Evolutionary conservation across 108 stramenopile species (phyloP), one percentile per base, ranked within the genome.

Genomic region (Parmales sp.): DNA sequence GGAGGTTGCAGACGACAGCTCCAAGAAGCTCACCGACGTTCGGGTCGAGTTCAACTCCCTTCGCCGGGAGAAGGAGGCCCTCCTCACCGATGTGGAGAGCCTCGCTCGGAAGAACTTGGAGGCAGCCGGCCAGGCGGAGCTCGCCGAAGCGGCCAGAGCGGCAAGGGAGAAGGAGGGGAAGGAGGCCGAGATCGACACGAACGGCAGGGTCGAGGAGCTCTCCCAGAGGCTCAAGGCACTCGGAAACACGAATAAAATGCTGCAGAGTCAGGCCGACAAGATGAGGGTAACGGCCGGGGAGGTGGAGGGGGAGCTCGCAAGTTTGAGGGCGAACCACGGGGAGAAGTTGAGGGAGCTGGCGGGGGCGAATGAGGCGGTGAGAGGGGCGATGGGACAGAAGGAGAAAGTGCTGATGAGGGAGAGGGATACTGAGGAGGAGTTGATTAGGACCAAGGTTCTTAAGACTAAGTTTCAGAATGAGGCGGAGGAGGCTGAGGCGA

Each of bases 391-490:
- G 54, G 54, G 31, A 28, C 11, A 13, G 54, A 19, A 34, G n/a
- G 31, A 60, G 31, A 34, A 60, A 34, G 13, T 28, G n/a, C 54
- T 60, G 4, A 34, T 13, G 16, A 60, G 54, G 26, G 54, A 60
- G 54, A 60, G 36, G 54, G 54, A 28, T 11, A 28, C 36, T 4
- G 54, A 60, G 54, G 54, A 60, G 4, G 54, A 60, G 54, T 16
- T 60, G 54, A 34, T 34, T 5, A 60, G 5, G 54, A 28, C 36
- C 31, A 20, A 60, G 54, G 16, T 19, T 28, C 31, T 34, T 6
- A 11, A 19, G 2, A 28, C 18, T 28, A 60, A 34, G 31, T 28
- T 11, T 16, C 31, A 60, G 31, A 60, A 20, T n/a, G n/a, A n/a
- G n/a, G n/a, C n/a, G n/a, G n/a, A n/a, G n/a, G n/a, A n/a, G n/a